Evolutionary conservation across 176 grass and related monocot genomes (phyloP).

Genomic region (bread wheat (Triticum aestivum)): IWGSC_CS_RefSeq_v2.1 NC_057800.1:645336373-645336872

Average conservation of each 20-base stretch:
- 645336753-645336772: too few relatives aligned
- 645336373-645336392: conserved; percentile 34
- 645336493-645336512: conserved; percentile 40
- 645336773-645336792: too few relatives aligned
- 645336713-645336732: too few relatives aligned
- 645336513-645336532: conserved; percentile 32
- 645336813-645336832: too few relatives aligned
- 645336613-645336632: background rate
- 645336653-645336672: background rate
- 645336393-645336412: conserved; percentile 32
- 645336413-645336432: conserved; percentile 37
- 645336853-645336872: too few relatives aligned
- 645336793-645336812: too few relatives aligned
- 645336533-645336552: conserved; percentile 42
- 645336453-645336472: conserved; percentile 28
- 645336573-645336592: background rate
- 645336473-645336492: conserved; percentile 24
- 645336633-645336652: background rate
- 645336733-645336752: too few relatives aligned
- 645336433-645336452: conserved; percentile 1
- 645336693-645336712: background rate
- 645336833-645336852: too few relatives aligned
- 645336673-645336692: background rate
- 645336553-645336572: background rate
- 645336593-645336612: conserved; percentile 22